Conservation (phyloP, 257 asterid genomes). For the Fraxinus anomala region DNA sequence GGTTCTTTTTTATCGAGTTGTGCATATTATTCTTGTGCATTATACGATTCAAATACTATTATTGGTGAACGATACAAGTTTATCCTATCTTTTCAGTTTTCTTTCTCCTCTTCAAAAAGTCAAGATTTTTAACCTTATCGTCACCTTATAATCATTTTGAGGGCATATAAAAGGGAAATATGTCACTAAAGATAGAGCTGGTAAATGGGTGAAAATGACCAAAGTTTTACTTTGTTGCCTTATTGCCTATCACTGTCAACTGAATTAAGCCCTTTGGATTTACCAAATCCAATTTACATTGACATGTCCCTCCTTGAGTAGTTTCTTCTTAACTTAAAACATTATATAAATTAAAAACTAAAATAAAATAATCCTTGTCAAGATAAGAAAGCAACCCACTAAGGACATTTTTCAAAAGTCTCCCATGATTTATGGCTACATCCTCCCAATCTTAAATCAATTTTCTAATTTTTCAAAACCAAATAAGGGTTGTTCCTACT, state of each 20-base stretch:
- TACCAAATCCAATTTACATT: neutral
- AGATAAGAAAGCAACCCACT: conserved; percentile 3
- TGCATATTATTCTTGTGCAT: neutral
- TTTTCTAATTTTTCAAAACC: neutral
- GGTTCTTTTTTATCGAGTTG: too few species aligned
- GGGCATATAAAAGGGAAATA: neutral
- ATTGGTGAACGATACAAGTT: neutral
- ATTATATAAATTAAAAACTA: neutral
- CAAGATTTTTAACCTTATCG: neutral
- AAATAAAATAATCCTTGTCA: neutral
- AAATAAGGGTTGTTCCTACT: neutral
- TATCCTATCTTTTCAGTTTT: too few species aligned
- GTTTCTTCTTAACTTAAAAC: neutral
- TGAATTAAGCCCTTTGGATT: neutral
- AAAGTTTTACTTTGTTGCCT: neutral
- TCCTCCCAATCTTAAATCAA: neutral
- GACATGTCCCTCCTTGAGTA: neutral
- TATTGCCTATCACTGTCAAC: neutral
- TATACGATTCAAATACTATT: neutral
- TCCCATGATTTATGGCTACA: neutral
- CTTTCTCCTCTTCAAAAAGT: neutral
- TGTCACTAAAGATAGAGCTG: neutral
- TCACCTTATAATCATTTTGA: neutral
- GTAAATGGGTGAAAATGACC: neutral
- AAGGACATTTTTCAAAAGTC: neutral